Evolutionary conservation across 352 stramenopile genomes (phyloP).

Genomic region (Phytophthora idaei): DNA sequence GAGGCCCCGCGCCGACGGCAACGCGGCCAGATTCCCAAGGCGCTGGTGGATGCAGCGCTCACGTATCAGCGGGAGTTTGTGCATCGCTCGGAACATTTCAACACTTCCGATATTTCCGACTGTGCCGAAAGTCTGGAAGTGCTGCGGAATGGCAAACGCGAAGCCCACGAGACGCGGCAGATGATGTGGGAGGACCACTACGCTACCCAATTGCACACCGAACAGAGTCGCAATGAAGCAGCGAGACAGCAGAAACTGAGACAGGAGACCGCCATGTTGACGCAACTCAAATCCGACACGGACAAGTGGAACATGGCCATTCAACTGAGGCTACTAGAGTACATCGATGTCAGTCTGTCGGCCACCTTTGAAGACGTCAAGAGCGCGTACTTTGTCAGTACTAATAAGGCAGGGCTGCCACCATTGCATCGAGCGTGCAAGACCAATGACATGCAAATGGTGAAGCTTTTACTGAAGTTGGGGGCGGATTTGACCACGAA

Average conservation of each 20-base stretch:
- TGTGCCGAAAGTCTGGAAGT: constrained; percentile 54
- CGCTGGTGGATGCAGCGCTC: constrained; percentile 43
- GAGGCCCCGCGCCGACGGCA: constrained; percentile 45
- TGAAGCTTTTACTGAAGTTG: constrained; percentile 47
- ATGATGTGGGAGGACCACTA: constrained; percentile 78
- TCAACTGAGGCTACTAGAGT: constrained; percentile 55
- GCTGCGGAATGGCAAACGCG: constrained; percentile 50
- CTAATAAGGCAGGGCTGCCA: constrained; percentile 53
- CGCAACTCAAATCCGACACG: constrained; percentile 52
- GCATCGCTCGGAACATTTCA: constrained; percentile 39
- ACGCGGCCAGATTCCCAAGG: constrained; percentile 54
- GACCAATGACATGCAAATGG: constrained; percentile 45
- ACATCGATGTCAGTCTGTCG: constrained; percentile 40
- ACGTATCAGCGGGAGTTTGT: constrained; percentile 57
- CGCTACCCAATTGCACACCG: constrained; percentile 30
- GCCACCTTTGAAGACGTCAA: constrained; percentile 20
- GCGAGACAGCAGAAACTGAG: constrained; percentile 50
- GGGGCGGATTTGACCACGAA: constrained; percentile 41
- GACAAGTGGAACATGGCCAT: constrained; percentile 82
- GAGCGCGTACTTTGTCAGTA: constrained; percentile 44
- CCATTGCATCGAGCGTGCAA: constrained; percentile 64
- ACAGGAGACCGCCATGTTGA: constrained; percentile 60
- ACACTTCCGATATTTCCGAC: constrained; percentile 52
- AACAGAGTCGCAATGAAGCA: constrained; percentile 19
- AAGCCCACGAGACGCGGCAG: constrained; percentile 55